A percentile compares a stretch with the other conserved stretches of the same genome.
Conservation (phyloP, 768 basidiomycete species). For the Grammothele lineata region DNA sequence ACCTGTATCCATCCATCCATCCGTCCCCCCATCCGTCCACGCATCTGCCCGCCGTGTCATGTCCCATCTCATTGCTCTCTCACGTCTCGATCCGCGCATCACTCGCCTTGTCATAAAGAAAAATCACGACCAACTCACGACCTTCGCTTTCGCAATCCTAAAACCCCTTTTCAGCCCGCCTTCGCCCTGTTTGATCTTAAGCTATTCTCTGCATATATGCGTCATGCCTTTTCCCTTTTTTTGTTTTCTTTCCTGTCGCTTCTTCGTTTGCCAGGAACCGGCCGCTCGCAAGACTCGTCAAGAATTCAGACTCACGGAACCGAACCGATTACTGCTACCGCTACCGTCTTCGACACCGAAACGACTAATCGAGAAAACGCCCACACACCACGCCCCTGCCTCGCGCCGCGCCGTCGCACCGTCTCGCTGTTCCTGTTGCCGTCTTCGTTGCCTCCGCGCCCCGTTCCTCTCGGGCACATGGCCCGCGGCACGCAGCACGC, state of each 20-base stretch:
- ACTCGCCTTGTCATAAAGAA: constrained; percentile 1
- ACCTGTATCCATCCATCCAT: constrained; percentile 10
- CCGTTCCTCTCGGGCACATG: no score
- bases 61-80: background rate
- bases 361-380: constrained; percentile 7
- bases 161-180: background rate
- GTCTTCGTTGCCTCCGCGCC: no score
- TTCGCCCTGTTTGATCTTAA: constrained; percentile 8
- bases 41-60: background rate
- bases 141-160: constrained; percentile 4
- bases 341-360: background rate
- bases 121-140: constrained; percentile 19
- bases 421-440: no score
- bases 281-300: no score
- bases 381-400: background rate
- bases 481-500: no score
- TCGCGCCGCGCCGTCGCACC: no score
- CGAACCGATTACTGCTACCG: background rate
- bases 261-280: no score
- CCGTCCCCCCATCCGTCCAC: background rate
- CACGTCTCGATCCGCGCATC: constrained; percentile 7
- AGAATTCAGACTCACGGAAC: background rate
- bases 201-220: constrained; percentile 15
- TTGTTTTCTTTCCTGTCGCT: no score
- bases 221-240: no score